Percentiles rank a stretch among this genome's conserved stretches.
phyloP scores from a whole-genome alignment of 148 eudicot genomes.

The Pharnaceum exiguum region DNA sequence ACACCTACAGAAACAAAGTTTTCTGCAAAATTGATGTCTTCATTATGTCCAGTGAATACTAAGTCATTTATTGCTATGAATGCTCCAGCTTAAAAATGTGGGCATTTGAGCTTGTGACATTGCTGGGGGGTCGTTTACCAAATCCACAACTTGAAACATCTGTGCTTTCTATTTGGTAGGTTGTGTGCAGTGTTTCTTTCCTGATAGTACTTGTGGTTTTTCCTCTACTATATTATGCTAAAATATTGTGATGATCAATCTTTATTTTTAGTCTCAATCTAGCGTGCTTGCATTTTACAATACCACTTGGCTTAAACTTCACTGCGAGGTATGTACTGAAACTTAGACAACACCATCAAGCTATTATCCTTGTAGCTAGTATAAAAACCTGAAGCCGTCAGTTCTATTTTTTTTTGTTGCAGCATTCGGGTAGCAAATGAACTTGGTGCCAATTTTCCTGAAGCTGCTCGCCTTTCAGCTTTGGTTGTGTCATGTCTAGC shows the following conservation, averaged over 20 bases:
- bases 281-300: slow-evolving; percentile 28
- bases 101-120: slow-evolving; percentile 35
- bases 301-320: slow-evolving; percentile 35
- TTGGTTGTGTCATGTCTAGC: slow-evolving; percentile 22
- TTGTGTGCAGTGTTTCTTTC: neutral
- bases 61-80: too few relatives aligned
- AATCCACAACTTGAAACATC: slow-evolving; percentile 44
- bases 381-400: neutral
- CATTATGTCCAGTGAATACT: neutral
- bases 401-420: too few relatives aligned
- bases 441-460: slow-evolving; percentile 45
- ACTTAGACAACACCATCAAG: neutral
- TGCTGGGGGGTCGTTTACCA: slow-evolving; percentile 38
- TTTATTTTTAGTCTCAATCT: slow-evolving; percentile 29
- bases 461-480: slow-evolving; percentile 22
- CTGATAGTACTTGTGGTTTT: too few relatives aligned
- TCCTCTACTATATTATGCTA: too few relatives aligned
- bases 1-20: too few relatives aligned
- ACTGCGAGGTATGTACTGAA: slow-evolving; percentile 31
- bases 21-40: neutral
- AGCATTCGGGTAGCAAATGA: slow-evolving; percentile 49
- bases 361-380: neutral
- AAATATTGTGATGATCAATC: too few relatives aligned
- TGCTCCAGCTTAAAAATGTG: slow-evolving; percentile 44
- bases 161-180: slow-evolving; percentile 43